phyloP scores from a whole-genome alignment of 768 basidiomycete genomes.

The Trametes cubensis region DNA sequence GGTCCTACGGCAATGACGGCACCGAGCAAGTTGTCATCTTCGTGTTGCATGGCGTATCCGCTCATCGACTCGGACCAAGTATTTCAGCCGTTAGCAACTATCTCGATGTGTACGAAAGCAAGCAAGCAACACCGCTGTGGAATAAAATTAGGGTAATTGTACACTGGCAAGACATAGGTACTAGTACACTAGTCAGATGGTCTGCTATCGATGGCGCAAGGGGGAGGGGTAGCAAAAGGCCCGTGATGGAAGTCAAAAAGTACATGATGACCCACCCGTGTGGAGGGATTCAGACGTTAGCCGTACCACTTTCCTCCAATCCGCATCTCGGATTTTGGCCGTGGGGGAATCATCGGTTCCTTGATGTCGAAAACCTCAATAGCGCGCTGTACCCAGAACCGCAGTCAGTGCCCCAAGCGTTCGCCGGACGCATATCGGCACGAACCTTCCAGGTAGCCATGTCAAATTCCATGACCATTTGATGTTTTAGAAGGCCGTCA shows the following conservation, averaged over 20 bases:
- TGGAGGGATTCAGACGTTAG: conserved; percentile 31
- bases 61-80: no score
- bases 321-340: conserved; percentile 58
- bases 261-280: no score
- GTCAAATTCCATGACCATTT: conserved; percentile 91
- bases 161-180: conserved; percentile 13
- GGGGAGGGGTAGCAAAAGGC: not conserved
- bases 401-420: not conserved
- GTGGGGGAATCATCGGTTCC: conserved; percentile 73
- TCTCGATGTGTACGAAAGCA: not conserved
- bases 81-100: no score
- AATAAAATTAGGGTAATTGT: conserved; percentile 15
- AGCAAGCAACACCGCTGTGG: conserved; percentile 1
- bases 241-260: not conserved
- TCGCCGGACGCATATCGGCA: not conserved
- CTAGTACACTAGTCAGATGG: no score
- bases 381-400: conserved; percentile 60
- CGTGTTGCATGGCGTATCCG: no score
- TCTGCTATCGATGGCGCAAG: no score
- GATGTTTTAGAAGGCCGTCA: conserved; percentile 69
- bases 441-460: conserved; percentile 86
- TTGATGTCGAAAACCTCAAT: conserved; percentile 85
- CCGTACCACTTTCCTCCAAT: conserved; percentile 77
- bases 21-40: no score
- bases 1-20: no score